Evolutionary conservation across 192 early-diverging fungal species (phyloP), one percentile per base, ranked within the genome.

Genomic region (Podila epicladia): DNA sequence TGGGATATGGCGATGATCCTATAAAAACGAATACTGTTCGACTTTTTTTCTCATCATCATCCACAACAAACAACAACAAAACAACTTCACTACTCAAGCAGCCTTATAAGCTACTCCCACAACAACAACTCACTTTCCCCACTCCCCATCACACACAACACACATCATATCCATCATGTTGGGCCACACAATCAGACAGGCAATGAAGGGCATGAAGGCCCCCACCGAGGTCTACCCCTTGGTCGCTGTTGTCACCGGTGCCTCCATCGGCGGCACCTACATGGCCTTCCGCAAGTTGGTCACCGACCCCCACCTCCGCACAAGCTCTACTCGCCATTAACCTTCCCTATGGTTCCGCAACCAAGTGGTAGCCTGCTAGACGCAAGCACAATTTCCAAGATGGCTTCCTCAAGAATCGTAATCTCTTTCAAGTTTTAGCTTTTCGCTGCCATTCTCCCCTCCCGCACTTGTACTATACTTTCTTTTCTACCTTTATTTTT

Each of bases 261-360:
- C 71, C 22, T 68, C 77, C 35, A 69, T 80, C 22, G 77, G 77
- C 45, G 77, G 77, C 28, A 65, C 67, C 58, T 80, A 73, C 67
- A 80, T 80, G 77, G 77, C 66, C 26, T 69, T 73, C 59, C 77
- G 77, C 67, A 80, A 80, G 62, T 71, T 80, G 22, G 67, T 26
- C 69, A 80, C 77, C 17, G 77, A 80, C 53, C 77, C 77, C 48
- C 70, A 80, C 48, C 77, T 80, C 38, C 77, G 77, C 65, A 51
- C 26, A 5, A 38, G 72, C 17, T 57, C 41, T 62, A 48, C 41
- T 62, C 28, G 20, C 20, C 29, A 69, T 38, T 65, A 69, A 64
- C n/a, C 9, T 12, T 5, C 17, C 31, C 51, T 11, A 29, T 49
- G 17, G 28, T 0, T 62, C 15, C 35, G 35, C 35, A 9, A 37